Base-by-base conservation (phyloP, 2,329 filamentous ascomycete species). In the Incumbomyces delicatus region DNA sequence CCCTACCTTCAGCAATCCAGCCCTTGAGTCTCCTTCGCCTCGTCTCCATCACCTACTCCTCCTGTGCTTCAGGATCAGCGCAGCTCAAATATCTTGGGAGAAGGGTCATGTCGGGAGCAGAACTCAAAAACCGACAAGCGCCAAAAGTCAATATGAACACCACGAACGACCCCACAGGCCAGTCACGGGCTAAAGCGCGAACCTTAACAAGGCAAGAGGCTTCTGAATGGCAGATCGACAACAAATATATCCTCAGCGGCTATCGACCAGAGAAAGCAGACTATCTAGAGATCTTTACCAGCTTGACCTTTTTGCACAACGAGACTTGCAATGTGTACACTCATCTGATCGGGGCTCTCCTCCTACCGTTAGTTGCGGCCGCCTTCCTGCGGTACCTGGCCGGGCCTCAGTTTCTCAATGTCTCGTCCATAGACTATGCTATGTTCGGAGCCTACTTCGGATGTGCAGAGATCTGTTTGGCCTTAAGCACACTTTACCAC, bases 321-420 rank as follows among this genome's bases (percentile, higher is more conserved):
- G 53, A 56, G 48, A 35, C 53, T 40, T 50, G 47, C 43, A 54
- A 56, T 46, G 42, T 56, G 11, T 54, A 56, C 37, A 50, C 50
- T 37, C 52, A 55, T 44, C 52, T 55, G 29, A 43, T 54, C 44
- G 39, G 39, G 33, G 50, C 53, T 46, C 17, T 52, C 13, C 30
- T 55, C 44, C 44, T 55, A 47, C 52, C 44, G 38, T 44, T 55
- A 40, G 34, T 44, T 29, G 46, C 43, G 27, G 45, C 31, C 32
- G 32, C 35, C 34, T 50, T 50, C 18, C 18, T 50, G 47, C 47
- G 44, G 32, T 16, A 46, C 45, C 43, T 54, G 8, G 32, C 30
- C 31, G 37, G 49, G 36, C 45, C 46, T 45, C 50, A 43, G 38
- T 53, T 51, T 37, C 36, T 49, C 51, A 46, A 47, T 45, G 47